phyloP scores from a whole-genome alignment of 2,329 filamentous ascomycete species.

The Ceratocystis huliohia region DNA sequence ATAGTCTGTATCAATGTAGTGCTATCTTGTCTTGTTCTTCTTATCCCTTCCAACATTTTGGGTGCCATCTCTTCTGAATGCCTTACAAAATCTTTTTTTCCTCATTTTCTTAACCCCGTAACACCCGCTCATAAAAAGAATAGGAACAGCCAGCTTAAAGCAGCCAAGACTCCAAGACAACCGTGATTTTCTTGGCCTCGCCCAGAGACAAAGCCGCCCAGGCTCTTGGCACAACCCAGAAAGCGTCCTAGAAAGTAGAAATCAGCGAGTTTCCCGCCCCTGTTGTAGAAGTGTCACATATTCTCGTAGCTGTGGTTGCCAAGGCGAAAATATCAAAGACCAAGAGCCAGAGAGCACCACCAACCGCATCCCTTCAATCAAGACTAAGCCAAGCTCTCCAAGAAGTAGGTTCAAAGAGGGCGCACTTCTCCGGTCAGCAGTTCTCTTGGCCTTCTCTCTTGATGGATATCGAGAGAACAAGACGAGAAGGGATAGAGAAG shows the following conservation, averaged over 20 bases:
- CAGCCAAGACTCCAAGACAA: slow-evolving; percentile 8
- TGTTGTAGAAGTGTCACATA: neutral
- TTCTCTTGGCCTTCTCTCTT: neutral
- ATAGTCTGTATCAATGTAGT: neutral
- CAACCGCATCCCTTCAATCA: neutral
- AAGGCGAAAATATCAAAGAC: neutral
- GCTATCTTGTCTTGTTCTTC: neutral
- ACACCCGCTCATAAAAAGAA: slow-evolving; percentile 1
- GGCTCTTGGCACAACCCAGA: slow-evolving; percentile 1
- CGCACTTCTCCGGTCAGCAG: neutral
- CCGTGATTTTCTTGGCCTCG: slow-evolving; percentile 7
- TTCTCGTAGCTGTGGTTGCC: neutral
- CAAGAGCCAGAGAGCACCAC: neutral
- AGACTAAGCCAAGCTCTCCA: neutral
- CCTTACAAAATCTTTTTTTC: neutral
- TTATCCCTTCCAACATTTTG: too few relatives aligned
- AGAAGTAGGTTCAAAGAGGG: neutral
- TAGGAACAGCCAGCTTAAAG: neutral
- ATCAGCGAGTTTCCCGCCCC: neutral
- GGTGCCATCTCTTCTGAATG: too few relatives aligned
- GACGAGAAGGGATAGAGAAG: neutral
- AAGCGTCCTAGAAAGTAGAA: neutral
- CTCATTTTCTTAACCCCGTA: neutral
- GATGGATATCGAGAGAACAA: neutral
- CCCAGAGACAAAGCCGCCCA: neutral